Base-by-base conservation (phyloP, 2,329 filamentous ascomycete species). In the Alternaria gansuensis region DNA sequence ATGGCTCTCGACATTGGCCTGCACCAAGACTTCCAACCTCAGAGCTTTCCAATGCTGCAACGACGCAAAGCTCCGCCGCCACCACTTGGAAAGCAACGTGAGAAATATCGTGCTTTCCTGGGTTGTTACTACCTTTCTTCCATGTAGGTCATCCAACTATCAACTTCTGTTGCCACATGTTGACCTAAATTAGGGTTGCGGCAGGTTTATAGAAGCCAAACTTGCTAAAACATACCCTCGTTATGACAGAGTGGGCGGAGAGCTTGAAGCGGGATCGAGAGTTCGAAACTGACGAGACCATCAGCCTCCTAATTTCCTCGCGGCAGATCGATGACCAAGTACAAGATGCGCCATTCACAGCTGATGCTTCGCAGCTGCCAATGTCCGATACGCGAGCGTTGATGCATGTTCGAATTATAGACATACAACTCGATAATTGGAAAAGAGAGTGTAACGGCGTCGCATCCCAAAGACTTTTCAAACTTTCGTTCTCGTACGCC, bases 121-220 rank as follows among this genome's bases (percentile, higher is more conserved):
- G 75, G 73, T 2, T 76, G 73, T 44, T 77, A 76, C 29, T 75
- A 74, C 24, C 56, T 77, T 14, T 70, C 73, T 0, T 75, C 75
- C 1, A 67, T 70, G 73, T 74, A 60, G 23, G 66, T 57, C 17
- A 6, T 13, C 36, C 13, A 14, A 5, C 8, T 17, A 14, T 23
- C 4, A 13, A 14, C 7, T 23, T 5, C 3, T 33, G 17, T 5
- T 13, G 5, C 6, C 5, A 28, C 36, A 11, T 37, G 24, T 21
- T 66, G 29, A 64, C 17, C 14, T 4, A 29, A n/a, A 1, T 4
- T 36, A 76, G 74, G 61, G 63, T 76, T 24, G 62, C 72, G 8
- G 62, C 63, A 13, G 69, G 69, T 4, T 49, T 76, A 11, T 68
- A 72, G 23, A 76, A 72, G 54, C 75, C 75, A 1, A 75, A 75